Evolutionary conservation across 257 asterid species (phyloP), one percentile per base, ranked within the genome.

Genomic region (Craterostigma plantagineum): DNA sequence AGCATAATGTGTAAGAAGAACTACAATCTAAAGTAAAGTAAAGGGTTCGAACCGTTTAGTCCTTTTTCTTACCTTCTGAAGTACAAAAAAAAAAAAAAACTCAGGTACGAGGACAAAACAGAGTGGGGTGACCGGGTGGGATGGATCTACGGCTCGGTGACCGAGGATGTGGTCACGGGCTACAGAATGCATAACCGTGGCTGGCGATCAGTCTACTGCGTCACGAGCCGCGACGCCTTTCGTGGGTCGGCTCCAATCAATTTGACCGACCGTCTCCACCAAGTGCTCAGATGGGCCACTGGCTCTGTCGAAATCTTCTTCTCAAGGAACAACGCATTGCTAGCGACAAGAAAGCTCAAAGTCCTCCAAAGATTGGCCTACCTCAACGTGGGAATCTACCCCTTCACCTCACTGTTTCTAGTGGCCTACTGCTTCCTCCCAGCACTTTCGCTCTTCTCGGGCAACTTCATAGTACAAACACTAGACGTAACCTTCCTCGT

Each of bases 81-180:
- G 6, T 23, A 6, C 4, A n/a, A n/a, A n/a, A n/a, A n/a, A n/a
- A 23, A 23, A 23, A 23, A 23, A 23, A 23, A 23, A 23, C 30
- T 23, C 30, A 23, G 30, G 30, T 74, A 74, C 54, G 85, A 75
- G 63, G 85, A 75, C 42, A 75, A 75, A 54, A 67, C 80, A 0
- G 85, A 75, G 16, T 75, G 85, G 85, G 85, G 85, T 0, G 73
- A 75, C 0, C 80, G 85, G 4, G 80, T 75, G 0, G 85, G 85
- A 3, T 75, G 85, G 85, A 75, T 75, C 34, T 75, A 75, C 14
- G 77, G 81, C 0, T 72, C 81, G 2, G 81, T 70, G 45, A 74
- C 84, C 0, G 84, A 74, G 12, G 84, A 75, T n/a, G 85, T 75
- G 62, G 85, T 75, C 43, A 75, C 85, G 0, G 85, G 85, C 0